Evolutionary conservation across 2,329 filamentous ascomycete genomes (phyloP).

Genomic region (Trichoderma koningii): DNA sequence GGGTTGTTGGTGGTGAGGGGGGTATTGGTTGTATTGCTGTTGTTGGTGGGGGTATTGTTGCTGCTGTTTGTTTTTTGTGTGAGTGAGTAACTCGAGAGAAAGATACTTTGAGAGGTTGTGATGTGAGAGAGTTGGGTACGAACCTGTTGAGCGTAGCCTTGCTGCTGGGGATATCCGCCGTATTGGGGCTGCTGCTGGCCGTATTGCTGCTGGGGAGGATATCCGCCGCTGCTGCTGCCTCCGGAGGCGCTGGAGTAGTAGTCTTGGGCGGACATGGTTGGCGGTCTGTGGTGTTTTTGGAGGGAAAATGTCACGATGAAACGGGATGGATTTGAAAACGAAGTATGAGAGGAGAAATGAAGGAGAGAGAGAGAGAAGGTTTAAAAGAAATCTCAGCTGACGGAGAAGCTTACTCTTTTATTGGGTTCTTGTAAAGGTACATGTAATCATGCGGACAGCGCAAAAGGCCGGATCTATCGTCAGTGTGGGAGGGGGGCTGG

Average conservation of each 20-base stretch:
- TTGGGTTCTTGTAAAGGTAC: neutral
- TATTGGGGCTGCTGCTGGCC: slow-evolving; percentile 33
- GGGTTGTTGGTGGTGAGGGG: slow-evolving; percentile 1
- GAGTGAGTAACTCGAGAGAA: neutral
- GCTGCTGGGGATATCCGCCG: slow-evolving; percentile 30
- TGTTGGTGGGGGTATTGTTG: slow-evolving; percentile 5
- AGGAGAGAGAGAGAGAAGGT: neutral
- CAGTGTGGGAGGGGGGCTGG: neutral
- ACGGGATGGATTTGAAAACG: neutral
- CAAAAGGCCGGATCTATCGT: neutral
- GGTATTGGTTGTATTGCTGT: slow-evolving; percentile 32
- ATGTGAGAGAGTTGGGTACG: slow-evolving; percentile 1
- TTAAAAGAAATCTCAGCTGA: neutral
- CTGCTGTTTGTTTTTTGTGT: neutral
- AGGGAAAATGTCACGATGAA: neutral
- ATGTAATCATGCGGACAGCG: slow-evolving; percentile 1
- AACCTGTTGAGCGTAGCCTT: slow-evolving; percentile 33
- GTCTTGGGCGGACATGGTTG: slow-evolving; percentile 43
- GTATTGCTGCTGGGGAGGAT: slow-evolving; percentile 34
- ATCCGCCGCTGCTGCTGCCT: slow-evolving; percentile 31
- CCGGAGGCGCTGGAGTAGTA: slow-evolving; percentile 41
- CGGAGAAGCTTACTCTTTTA: slow-evolving; percentile 21
- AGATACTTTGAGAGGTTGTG: neutral
- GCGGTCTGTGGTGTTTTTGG: neutral
- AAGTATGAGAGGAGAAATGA: neutral